Conservation (phyloP, 192 early-diverging fungal genomes). For the Gaertneriomyces semiglobifer region DNA sequence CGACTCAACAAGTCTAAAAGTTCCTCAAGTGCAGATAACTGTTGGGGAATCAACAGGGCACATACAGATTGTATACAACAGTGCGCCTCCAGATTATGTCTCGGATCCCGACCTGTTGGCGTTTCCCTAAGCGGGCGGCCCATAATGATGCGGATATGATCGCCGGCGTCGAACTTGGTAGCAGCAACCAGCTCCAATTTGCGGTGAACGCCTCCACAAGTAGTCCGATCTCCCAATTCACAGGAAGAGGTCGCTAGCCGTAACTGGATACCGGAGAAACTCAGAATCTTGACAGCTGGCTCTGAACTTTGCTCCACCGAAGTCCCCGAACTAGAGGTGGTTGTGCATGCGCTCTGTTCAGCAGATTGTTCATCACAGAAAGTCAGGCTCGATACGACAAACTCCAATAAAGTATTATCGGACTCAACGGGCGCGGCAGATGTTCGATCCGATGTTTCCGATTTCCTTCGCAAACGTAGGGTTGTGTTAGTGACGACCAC, state of each 20-base stretch:
- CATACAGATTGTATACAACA: slow-evolving; percentile 2
- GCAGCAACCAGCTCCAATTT: too few species aligned
- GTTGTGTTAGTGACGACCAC: slow-evolving; percentile 58
- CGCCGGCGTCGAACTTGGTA: too few species aligned
- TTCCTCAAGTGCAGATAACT: slow-evolving; percentile 1
- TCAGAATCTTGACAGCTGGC: slow-evolving; percentile 37
- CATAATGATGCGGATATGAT: too few species aligned
- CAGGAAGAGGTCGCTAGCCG: too few species aligned
- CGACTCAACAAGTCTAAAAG: background rate
- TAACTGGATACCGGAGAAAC: slow-evolving; percentile 29
- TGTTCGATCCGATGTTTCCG: slow-evolving; percentile 8
- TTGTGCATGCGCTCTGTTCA: too few species aligned
- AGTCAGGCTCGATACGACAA: slow-evolving; percentile 48
- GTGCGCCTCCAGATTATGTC: background rate
- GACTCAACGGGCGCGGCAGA: background rate
- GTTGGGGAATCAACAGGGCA: slow-evolving; percentile 8
- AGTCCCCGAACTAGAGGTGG: too few species aligned
- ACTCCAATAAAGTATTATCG: slow-evolving; percentile 51
- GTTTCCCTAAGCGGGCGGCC: too few species aligned
- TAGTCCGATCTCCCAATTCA: too few species aligned
- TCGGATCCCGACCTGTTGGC: too few species aligned
- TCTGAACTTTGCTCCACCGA: too few species aligned
- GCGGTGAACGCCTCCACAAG: too few species aligned
- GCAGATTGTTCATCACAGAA: slow-evolving; percentile 48
- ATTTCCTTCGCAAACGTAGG: slow-evolving; percentile 50